A percentile compares a stretch with the other conserved stretches of the same genome.
phyloP scores from a whole-genome alignment of 257 asterid genomes.

The Thymus mandschuricus region DNA sequence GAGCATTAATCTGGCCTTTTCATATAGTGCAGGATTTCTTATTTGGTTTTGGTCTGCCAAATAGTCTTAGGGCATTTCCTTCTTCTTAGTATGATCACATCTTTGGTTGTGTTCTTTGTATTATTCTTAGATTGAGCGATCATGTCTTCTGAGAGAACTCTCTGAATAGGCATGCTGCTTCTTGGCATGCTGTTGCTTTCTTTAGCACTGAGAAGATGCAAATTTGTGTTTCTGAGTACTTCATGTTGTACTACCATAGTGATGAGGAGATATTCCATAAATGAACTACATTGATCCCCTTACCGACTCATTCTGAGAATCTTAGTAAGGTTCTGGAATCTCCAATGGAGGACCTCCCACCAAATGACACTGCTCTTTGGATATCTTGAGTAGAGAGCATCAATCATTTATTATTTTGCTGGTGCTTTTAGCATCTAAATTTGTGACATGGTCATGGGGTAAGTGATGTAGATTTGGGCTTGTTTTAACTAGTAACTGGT shows the following conservation, averaged over 20 bases:
- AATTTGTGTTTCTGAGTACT: constrained; percentile 5
- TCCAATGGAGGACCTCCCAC: neutral
- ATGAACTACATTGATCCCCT: neutral
- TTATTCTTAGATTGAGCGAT: neutral
- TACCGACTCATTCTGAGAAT: neutral
- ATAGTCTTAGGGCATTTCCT: neutral
- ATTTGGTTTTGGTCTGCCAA: constrained; percentile 15
- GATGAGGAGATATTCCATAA: constrained; percentile 2
- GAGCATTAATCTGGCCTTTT: constrained; percentile 15
- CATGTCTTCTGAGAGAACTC: neutral
- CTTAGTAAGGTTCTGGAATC: neutral
- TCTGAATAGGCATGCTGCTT: neutral
- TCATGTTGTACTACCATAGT: constrained; percentile 5
- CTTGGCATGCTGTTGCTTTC: constrained; percentile 13
- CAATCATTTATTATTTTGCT: neutral
- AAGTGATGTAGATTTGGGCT: neutral
- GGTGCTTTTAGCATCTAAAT: neutral
- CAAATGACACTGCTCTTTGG: neutral
- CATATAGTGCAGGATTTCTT: neutral
- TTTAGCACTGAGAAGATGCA: neutral
- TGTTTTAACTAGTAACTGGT: constrained; percentile 13
- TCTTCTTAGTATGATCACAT: neutral
- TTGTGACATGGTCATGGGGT: neutral
- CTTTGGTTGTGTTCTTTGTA: neutral
- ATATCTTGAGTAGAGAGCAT: neutral